Percentiles rank a stretch among this genome's conserved stretches.
phyloP scores from a whole-genome alignment of 164 flowering plant species.

The Litsea cubeba region DNA sequence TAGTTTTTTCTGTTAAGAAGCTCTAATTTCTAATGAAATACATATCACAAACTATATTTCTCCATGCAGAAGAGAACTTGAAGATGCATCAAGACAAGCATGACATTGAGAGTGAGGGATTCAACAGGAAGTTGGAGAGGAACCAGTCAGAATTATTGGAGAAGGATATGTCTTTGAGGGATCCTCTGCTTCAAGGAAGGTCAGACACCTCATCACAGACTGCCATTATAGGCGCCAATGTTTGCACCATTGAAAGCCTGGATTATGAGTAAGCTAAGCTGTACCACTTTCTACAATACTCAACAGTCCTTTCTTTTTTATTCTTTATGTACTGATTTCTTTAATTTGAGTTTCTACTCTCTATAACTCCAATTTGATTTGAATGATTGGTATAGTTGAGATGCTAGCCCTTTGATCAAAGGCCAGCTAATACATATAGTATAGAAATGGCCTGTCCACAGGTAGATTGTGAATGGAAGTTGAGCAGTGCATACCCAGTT shows the following conservation, averaged over 20 bases:
- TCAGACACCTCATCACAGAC: slow-evolving; percentile 62
- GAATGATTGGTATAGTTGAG: too few species aligned
- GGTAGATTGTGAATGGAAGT: too few species aligned
- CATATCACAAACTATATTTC: not conserved
- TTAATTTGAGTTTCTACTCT: too few species aligned
- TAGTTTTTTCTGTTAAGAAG: too few species aligned
- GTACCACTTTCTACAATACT: too few species aligned
- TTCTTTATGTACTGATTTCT: not conserved
- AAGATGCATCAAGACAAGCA: slow-evolving; percentile 23
- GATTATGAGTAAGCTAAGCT: slow-evolving; percentile 61
- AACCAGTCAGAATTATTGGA: slow-evolving; percentile 21
- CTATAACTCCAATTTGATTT: too few species aligned
- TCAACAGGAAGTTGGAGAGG: slow-evolving; percentile 21
- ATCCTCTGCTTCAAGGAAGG: slow-evolving; percentile 46
- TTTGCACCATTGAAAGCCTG: slow-evolving; percentile 66
- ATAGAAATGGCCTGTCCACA: too few species aligned
- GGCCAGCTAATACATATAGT: too few species aligned
- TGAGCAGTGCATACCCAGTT: not conserved
- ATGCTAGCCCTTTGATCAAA: too few species aligned
- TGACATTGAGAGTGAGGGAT: slow-evolving; percentile 32
- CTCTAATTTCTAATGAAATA: too few species aligned
- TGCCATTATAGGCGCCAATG: slow-evolving; percentile 72
- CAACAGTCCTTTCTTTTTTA: not conserved
- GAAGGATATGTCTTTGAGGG: slow-evolving; percentile 19
- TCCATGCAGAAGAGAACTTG: slow-evolving; percentile 5